Base-by-base conservation (phyloP, 192 early-diverging fungal genomes). In the Martensiomyces pterosporus region DNA sequence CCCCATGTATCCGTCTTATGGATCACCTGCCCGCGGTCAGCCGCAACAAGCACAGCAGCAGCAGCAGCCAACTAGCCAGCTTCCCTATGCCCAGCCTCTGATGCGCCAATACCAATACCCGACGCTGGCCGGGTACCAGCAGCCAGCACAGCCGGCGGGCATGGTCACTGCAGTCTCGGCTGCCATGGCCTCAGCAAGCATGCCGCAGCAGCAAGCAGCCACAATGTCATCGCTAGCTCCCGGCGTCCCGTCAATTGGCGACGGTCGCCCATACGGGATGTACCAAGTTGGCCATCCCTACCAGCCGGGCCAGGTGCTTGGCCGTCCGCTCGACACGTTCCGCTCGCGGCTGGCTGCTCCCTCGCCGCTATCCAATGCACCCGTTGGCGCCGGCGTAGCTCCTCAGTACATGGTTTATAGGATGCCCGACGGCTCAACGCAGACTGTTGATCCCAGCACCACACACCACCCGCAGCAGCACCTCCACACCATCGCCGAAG, bases 341-440 rank as follows among this genome's bases (percentile, higher is more conserved):
- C 70, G 70, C 43, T 45, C 70, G 36, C 59, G 70, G 18, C 9
- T 65, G 29, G 16, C 64, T 0, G 57, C 54, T 14, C 49, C 53
- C 5, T 4, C 43, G 1, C 12, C 43, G 1, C 24, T 43, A 2
- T 39, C 29, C 5, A n/a, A n/a, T n/a, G n/a, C n/a, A n/a, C n/a
- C n/a, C n/a, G n/a, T n/a, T n/a, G n/a, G n/a, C n/a, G 24, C 49
- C 15, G n/a, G 17, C 19, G 40, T 16, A 1, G 3, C 53, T n/a
- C 26, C 59, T 3, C 70, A 74, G 43, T 74, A 74, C 55, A 63
- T 63, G 70, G 34, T 65, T n/a, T 74, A 74, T 35, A 58, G 70
- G n/a, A 63, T 74, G 64, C 64, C 64, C 14, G 70, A 74, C 24
- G 70, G 60, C 19, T 46, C 59, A 9, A 54, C 58, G 2, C 64